Conservation (phyloP, 2,329 filamentous ascomycete species). For the Orbilia ellipsospora region DNA sequence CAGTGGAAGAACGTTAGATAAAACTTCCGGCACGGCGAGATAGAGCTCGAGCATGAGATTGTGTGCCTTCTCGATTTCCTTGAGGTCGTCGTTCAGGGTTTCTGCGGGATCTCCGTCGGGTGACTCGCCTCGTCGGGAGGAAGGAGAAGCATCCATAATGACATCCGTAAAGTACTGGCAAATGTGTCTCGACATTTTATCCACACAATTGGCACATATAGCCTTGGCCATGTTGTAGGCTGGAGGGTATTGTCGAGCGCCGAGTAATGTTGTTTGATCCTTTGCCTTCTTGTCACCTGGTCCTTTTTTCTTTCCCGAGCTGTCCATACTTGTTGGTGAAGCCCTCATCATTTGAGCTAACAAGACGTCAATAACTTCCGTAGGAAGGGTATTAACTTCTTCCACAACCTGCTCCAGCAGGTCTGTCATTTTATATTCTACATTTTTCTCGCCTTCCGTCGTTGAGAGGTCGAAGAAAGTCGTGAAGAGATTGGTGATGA, state of each 20-base stretch:
- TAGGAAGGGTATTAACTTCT: constrained; percentile 80
- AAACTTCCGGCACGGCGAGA: constrained; percentile 86
- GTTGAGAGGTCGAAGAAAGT: constrained; percentile 90
- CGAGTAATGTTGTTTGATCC: constrained; percentile 64
- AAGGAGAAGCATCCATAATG: constrained; percentile 83
- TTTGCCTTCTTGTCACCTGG: constrained; percentile 66
- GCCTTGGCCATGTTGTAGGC: constrained; percentile 97
- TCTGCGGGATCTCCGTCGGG: constrained; percentile 64
- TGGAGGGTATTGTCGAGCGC: constrained; percentile 68
- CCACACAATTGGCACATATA: constrained; percentile 86
- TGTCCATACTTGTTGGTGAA: constrained; percentile 68
- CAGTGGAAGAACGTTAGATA: constrained; percentile 93
- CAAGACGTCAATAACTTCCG: constrained; percentile 88
- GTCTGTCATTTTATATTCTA: constrained; percentile 90
- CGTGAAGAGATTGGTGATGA: constrained; percentile 84
- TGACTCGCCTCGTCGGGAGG: constrained; percentile 55
- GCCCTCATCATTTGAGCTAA: constrained; percentile 95
- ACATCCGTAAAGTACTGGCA: constrained; percentile 98
- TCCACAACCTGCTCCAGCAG: constrained; percentile 87
- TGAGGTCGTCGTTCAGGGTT: constrained; percentile 83
- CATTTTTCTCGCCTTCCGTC: constrained; percentile 88
- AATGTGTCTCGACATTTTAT: constrained; percentile 94
- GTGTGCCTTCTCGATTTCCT: constrained; percentile 90
- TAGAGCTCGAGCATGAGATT: constrained; percentile 89
- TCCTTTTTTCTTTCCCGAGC: constrained; percentile 44